These are phyloP conservation scores for Penicillium bovifimosum DNA, from an alignment of 495 filamentous ascomycete genomes.

Conservation along the genomic window DNA sequence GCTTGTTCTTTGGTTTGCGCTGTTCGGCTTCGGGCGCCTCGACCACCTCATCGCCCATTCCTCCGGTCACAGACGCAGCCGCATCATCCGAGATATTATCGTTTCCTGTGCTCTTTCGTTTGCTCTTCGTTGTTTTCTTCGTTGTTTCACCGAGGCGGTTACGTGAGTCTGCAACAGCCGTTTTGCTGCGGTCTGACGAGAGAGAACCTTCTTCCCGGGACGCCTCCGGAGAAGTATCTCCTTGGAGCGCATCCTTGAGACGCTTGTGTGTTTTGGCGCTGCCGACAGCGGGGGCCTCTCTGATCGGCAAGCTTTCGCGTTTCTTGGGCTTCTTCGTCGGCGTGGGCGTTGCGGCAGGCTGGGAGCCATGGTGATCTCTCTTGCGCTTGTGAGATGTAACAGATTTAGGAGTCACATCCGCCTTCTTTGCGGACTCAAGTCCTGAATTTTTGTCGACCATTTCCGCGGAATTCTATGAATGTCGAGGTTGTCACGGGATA, in stretches of 20 bases:
- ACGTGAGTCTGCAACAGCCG: slow-evolving; percentile 17
- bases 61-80: slow-evolving; percentile 16
- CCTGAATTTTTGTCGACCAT: slow-evolving; percentile 26
- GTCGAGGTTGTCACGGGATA: not conserved
- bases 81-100: slow-evolving; percentile 11
- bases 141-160: slow-evolving; percentile 12
- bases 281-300: slow-evolving; percentile 10
- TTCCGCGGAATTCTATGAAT: slow-evolving; percentile 5
- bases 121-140: slow-evolving; percentile 29
- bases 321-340: slow-evolving; percentile 39
- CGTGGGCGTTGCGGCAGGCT: slow-evolving; percentile 27
- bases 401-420: slow-evolving; percentile 15
- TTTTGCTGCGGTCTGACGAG: slow-evolving; percentile 23
- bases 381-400: slow-evolving; percentile 37
- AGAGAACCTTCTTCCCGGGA: slow-evolving; percentile 28
- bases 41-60: slow-evolving; percentile 4
- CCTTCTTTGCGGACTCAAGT: slow-evolving; percentile 15
- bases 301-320: slow-evolving; percentile 17
- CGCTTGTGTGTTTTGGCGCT: slow-evolving; percentile 23
- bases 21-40: slow-evolving; percentile 3
- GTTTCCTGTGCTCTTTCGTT: slow-evolving; percentile 21
- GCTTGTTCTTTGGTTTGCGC: slow-evolving; percentile 30
- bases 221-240: slow-evolving; percentile 17
- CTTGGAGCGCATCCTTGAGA: slow-evolving; percentile 13
- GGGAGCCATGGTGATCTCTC: slow-evolving; percentile 29